These are phyloP conservation scores for Paramecium caudatum DNA, from an alignment of 73 alveolate species.

Conservation along the genomic window DNA sequence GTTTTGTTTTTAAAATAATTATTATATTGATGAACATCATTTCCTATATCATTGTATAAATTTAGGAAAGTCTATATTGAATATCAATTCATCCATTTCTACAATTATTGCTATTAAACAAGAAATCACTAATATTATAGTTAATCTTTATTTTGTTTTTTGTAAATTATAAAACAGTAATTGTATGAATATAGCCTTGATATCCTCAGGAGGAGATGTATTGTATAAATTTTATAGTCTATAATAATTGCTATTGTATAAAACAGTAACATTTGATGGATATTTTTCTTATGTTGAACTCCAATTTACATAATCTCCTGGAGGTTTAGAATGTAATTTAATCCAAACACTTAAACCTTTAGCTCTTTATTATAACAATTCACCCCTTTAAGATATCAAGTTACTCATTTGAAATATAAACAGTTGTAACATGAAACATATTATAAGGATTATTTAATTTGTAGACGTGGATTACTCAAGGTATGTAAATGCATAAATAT, in stretches of 20 bases:
- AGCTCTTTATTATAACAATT: slow-evolving; percentile 28
- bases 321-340: slow-evolving; percentile 32
- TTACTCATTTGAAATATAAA: slow-evolving; percentile 34
- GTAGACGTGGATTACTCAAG: slow-evolving; percentile 32
- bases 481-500: slow-evolving; percentile 50
- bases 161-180: slow-evolving; percentile 30
- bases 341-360: slow-evolving; percentile 68
- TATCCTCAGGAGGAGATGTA: slow-evolving; percentile 68
- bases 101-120: neutral
- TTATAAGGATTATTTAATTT: neutral
- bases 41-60: no score
- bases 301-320: neutral
- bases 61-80: slow-evolving; percentile 45
- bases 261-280: slow-evolving; percentile 46
- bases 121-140: slow-evolving; percentile 10
- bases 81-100: slow-evolving; percentile 20
- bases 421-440: slow-evolving; percentile 17
- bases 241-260: slow-evolving; percentile 50
- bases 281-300: slow-evolving; percentile 44
- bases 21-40: no score
- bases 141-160: slow-evolving; percentile 24
- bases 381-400: slow-evolving; percentile 28
- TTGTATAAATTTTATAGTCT: slow-evolving; percentile 35
- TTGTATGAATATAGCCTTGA: slow-evolving; percentile 35
- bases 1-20: no score